Base-by-base conservation (phyloP, 2,329 filamentous ascomycete genomes). In the Sclerotinia trifoliorum region DNA sequence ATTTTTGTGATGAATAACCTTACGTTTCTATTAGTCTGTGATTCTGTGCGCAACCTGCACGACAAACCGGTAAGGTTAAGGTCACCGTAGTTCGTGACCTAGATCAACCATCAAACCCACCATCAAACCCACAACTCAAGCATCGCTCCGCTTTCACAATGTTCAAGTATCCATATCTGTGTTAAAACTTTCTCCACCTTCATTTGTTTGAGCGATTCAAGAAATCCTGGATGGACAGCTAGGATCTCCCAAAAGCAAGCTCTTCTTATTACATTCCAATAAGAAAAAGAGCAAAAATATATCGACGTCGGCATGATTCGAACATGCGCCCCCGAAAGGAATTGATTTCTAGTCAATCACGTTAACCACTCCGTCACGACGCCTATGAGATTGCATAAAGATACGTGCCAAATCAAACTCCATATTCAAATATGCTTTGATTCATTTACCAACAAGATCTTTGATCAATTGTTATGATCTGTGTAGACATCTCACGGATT, bases 381-480 rank as follows among this genome's bases (percentile, higher is more conserved):
- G 58, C 44, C 46, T 39, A 19, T 5, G 35, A 17, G 10, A 35
- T 55, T 35, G 32, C 29, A 35, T 32, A 55, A 35, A 21, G 0
- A 0, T 0, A 0, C 0, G 0, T 0, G 2, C 0, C 0, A 11
- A 3, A 13, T 1, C 11, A 21, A 32, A 21, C 4, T 1, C 1
- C 7, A 15, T 35, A 10, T 5, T 5, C 10, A 39, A 4, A 8
- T 3, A 35, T 1, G 2, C 5, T 6, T 21, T 5, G 15, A 62
- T 19, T 17, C 4, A 13, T 24, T 17, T 2, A 7, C 7, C 17
- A 19, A n/a, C 19, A 26, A 8, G 13, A 62, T 62, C 26, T 61
- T 21, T 26, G 26, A 24, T 49, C n/a, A 15, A 13, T 32, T 3
- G 5, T 35, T 62, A 5, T 35, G 44, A 35, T 19, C 44, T 17